Conservation (phyloP, 257 asterid species). For the Gardenia jasminoides region DNA sequence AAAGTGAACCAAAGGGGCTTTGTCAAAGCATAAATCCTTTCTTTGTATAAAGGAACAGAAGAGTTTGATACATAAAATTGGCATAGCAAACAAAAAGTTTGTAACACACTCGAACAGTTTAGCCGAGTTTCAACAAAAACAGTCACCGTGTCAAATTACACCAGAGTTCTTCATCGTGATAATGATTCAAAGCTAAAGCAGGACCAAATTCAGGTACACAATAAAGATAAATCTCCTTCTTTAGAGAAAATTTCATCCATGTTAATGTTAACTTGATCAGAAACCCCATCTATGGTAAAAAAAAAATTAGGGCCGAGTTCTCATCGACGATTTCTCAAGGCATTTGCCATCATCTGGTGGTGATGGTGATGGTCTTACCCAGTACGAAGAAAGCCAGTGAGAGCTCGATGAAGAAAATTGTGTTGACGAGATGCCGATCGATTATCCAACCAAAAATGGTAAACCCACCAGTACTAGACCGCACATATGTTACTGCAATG, state of each 20-base stretch:
- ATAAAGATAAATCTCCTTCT: neutral
- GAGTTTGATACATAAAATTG: no score
- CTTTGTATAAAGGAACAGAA: no score
- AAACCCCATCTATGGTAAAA: neutral
- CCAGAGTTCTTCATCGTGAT: neutral
- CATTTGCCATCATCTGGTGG: conserved; percentile 37
- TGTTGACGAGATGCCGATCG: conserved; percentile 69
- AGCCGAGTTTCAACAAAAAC: neutral
- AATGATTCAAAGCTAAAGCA: neutral
- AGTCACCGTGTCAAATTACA: neutral
- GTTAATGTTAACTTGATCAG: neutral
- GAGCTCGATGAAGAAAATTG: conserved; percentile 77
- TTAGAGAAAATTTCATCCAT: neutral
- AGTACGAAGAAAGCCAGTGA: conserved; percentile 79
- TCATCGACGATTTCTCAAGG: neutral
- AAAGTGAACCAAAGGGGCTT: no score
- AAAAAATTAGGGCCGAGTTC: neutral
- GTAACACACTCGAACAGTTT: no score
- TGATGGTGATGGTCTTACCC: conserved; percentile 69
- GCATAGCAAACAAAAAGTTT: no score
- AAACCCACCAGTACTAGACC: conserved; percentile 81
- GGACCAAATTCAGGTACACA: neutral
- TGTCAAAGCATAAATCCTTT: no score
- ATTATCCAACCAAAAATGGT: conserved; percentile 78
- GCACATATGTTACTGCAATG: conserved; percentile 72